These are phyloP conservation scores for Gynochthodes officinalis DNA, from an alignment of 257 asterid species.

Conservation along the genomic window DNA sequence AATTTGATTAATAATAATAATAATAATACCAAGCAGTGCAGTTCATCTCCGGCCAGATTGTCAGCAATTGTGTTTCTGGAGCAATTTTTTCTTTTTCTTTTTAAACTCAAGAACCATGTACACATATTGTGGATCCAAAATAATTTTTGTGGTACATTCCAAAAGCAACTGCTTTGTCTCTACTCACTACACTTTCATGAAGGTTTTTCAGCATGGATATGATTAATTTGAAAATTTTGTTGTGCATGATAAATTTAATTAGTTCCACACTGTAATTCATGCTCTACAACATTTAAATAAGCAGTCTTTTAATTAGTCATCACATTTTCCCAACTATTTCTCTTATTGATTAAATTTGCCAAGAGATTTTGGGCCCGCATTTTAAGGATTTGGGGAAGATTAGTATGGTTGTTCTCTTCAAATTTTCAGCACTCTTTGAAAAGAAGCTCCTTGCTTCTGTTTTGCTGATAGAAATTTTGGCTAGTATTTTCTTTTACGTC, in stretches of 20 bases:
- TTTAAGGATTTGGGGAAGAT: background rate
- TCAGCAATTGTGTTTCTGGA: background rate
- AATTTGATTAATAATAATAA: background rate
- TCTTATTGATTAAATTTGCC: background rate
- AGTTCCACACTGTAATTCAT: background rate
- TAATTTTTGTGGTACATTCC: background rate
- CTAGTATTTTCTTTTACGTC: background rate
- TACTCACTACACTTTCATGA: background rate
- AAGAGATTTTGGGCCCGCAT: background rate
- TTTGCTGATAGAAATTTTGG: background rate
- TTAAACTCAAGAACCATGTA: background rate
- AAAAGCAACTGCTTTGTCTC: background rate
- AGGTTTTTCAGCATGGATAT: background rate
- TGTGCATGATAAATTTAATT: too few relatives aligned
- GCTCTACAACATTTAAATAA: background rate
- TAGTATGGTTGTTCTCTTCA: constrained; percentile 1
- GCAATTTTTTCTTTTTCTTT: too few relatives aligned
- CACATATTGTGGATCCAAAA: background rate
- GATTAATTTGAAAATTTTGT: background rate
- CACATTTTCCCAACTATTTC: background rate
- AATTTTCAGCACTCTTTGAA: background rate
- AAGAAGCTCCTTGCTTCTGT: background rate
- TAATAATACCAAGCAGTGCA: background rate
- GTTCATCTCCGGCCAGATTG: background rate
- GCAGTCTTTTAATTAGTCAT: background rate